phyloP scores from a whole-genome alignment of 805 yeast species.

The Candida anglica region DNA sequence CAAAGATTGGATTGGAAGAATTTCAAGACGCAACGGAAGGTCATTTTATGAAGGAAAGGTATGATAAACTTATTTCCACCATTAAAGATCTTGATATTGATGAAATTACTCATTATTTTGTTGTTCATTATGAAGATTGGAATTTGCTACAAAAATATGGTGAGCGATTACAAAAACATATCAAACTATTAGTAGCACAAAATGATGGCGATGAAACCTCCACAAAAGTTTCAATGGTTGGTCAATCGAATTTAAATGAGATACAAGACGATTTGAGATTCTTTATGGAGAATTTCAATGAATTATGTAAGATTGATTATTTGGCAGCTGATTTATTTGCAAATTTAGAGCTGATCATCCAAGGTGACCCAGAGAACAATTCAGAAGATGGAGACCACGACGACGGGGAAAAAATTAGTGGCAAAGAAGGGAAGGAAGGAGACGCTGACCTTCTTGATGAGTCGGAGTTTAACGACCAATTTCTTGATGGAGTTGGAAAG shows the following conservation, averaged over 20 bases:
- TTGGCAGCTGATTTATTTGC: slow-evolving; percentile 24
- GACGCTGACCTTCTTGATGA: too few relatives aligned
- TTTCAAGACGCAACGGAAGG: neutral
- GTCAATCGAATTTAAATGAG: slow-evolving; percentile 4
- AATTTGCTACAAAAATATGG: slow-evolving; percentile 12
- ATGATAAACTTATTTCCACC: slow-evolving; percentile 7
- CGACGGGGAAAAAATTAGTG: slow-evolving; percentile 11
- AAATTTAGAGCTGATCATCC: slow-evolving; percentile 15
- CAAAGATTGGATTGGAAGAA: neutral
- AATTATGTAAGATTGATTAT: slow-evolving; percentile 24
- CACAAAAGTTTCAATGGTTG: slow-evolving; percentile 1
- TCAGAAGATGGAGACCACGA: too few relatives aligned
- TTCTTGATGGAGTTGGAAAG: slow-evolving; percentile 23
- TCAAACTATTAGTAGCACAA: slow-evolving; percentile 6
- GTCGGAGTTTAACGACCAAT: slow-evolving; percentile 27
- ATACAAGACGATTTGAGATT: slow-evolving; percentile 17
- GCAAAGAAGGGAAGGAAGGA: slow-evolving; percentile 4
- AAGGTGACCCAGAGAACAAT: too few relatives aligned
- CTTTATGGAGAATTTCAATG: slow-evolving; percentile 26
- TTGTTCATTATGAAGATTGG: slow-evolving; percentile 8
- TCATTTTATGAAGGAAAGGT: neutral
- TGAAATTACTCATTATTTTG: slow-evolving; percentile 16
- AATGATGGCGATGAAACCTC: slow-evolving; percentile 1
- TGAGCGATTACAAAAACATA: slow-evolving; percentile 10
- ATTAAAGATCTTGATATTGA: slow-evolving; percentile 9